These are phyloP conservation scores for Trifolium subterraneum DNA, from an alignment of 306 rosid genomes.

Conservation along the genomic window DNA sequence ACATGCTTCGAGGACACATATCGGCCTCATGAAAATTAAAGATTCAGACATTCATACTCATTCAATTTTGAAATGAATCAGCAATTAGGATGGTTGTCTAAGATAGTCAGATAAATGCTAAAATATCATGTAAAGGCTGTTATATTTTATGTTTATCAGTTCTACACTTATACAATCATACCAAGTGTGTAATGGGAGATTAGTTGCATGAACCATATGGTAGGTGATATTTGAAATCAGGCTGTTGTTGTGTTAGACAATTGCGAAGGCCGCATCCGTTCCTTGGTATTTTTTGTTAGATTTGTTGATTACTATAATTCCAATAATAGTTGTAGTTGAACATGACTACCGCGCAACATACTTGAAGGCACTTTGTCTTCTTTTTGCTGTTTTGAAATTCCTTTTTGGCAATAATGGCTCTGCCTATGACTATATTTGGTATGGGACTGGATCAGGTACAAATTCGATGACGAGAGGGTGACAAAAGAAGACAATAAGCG, in stretches of 20 bases:
- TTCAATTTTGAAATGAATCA: slow-evolving; percentile 12
- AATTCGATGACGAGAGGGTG: slow-evolving; percentile 91
- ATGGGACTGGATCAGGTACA: slow-evolving; percentile 62
- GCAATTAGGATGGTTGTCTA: slow-evolving; percentile 7
- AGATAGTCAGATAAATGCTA: neutral
- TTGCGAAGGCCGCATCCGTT: slow-evolving; percentile 16
- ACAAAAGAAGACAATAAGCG: slow-evolving; percentile 92
- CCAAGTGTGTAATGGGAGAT: slow-evolving; percentile 12
- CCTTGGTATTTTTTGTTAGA: slow-evolving; percentile 15
- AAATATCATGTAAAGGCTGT: neutral
- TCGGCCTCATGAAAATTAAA: slow-evolving; percentile 8
- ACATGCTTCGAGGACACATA: neutral
- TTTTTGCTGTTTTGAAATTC: slow-evolving; percentile 17
- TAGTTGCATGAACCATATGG: slow-evolving; percentile 28
- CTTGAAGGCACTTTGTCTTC: slow-evolving; percentile 12
- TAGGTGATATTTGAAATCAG: slow-evolving; percentile 20
- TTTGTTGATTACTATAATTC: slow-evolving; percentile 20
- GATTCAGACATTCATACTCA: slow-evolving; percentile 8
- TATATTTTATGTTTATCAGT: slow-evolving; percentile 8
- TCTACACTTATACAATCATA: slow-evolving; percentile 19
- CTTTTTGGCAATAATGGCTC: slow-evolving; percentile 6
- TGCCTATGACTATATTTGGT: slow-evolving; percentile 4
- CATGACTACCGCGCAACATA: slow-evolving; percentile 3
- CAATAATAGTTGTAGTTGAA: slow-evolving; percentile 29
- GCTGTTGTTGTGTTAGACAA: slow-evolving; percentile 1